These are phyloP conservation scores for Hemisphaericaspora nanyangensis DNA, from an alignment of 805 yeast species.

Conservation along the genomic window DNA sequence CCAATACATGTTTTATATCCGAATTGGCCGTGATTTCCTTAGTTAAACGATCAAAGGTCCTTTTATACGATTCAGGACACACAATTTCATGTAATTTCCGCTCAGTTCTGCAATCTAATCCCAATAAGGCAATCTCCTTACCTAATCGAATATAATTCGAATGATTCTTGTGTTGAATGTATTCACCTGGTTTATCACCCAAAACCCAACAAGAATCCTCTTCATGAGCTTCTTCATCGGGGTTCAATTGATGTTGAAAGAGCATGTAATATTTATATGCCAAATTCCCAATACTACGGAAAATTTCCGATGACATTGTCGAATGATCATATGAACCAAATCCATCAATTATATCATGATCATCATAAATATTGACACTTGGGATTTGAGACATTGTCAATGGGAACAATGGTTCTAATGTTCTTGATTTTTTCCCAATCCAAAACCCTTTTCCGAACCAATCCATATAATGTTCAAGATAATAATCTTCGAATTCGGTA, in stretches of 20 bases:
- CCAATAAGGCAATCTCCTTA: slow-evolving; percentile 63
- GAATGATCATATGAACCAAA: slow-evolving; percentile 80
- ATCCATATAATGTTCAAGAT: slow-evolving; percentile 65
- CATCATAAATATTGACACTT: slow-evolving; percentile 81
- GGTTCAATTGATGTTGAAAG: slow-evolving; percentile 79
- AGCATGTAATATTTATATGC: slow-evolving; percentile 87
- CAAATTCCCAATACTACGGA: slow-evolving; percentile 65
- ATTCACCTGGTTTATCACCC: slow-evolving; percentile 60
- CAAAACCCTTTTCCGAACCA: slow-evolving; percentile 94
- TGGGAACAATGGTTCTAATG: slow-evolving; percentile 67
- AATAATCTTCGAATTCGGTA: slow-evolving; percentile 59
- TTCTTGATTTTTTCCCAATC: slow-evolving; percentile 64
- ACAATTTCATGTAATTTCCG: slow-evolving; percentile 62
- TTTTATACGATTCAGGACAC: slow-evolving; percentile 50
- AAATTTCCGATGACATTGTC: slow-evolving; percentile 71
- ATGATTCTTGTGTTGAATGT: slow-evolving; percentile 60
- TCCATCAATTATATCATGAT: slow-evolving; percentile 96
- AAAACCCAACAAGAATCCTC: slow-evolving; percentile 59
- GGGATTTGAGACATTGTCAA: slow-evolving; percentile 81
- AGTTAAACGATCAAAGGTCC: slow-evolving; percentile 56
- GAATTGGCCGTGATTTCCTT: slow-evolving; percentile 50
- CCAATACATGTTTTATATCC: slow-evolving; percentile 68
- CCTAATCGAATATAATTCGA: slow-evolving; percentile 76
- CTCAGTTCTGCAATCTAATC: slow-evolving; percentile 92
- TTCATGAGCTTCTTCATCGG: slow-evolving; percentile 36